These are phyloP conservation scores for Inga leiocalycina DNA, from an alignment of 306 rosid species.

Conservation along the genomic window DNA sequence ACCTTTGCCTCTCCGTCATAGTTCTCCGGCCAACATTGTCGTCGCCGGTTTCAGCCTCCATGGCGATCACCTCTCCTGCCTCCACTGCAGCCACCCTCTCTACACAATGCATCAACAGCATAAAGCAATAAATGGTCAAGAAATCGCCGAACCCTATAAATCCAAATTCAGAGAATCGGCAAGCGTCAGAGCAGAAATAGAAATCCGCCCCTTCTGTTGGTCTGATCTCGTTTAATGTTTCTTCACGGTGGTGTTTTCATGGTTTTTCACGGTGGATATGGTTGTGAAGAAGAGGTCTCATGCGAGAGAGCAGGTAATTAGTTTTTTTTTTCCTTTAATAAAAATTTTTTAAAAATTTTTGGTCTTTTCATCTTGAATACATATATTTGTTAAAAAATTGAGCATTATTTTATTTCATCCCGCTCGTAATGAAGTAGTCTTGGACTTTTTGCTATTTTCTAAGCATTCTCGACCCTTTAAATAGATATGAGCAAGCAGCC, in stretches of 20 bases:
- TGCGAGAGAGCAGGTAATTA: too few relatives aligned
- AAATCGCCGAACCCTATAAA: too few relatives aligned
- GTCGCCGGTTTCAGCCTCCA: neutral
- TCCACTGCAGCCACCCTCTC: neutral
- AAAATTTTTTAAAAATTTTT: too few relatives aligned
- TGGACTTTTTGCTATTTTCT: neutral
- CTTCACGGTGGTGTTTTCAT: neutral
- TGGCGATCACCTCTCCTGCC: neutral
- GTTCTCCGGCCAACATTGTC: neutral
- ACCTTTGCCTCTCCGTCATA: too few relatives aligned
- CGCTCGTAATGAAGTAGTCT: neutral
- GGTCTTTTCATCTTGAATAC: too few relatives aligned
- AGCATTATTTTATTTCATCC: neutral
- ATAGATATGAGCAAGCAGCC: neutral
- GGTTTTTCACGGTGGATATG: neutral
- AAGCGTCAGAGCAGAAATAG: neutral
- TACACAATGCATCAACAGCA: neutral
- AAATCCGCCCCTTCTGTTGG: neutral
- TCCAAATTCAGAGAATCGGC: too few relatives aligned
- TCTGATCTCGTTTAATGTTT: neutral
- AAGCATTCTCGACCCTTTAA: neutral
- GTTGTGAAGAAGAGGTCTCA: neutral
- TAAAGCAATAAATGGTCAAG: too few relatives aligned
- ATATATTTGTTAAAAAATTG: neutral
- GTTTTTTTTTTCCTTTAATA: too few relatives aligned